Percentiles rank a stretch among this genome's conserved stretches.
Evolutionary conservation across 352 stramenopile species (phyloP).

Genomic region (Globisporangium middletonii): DNA sequence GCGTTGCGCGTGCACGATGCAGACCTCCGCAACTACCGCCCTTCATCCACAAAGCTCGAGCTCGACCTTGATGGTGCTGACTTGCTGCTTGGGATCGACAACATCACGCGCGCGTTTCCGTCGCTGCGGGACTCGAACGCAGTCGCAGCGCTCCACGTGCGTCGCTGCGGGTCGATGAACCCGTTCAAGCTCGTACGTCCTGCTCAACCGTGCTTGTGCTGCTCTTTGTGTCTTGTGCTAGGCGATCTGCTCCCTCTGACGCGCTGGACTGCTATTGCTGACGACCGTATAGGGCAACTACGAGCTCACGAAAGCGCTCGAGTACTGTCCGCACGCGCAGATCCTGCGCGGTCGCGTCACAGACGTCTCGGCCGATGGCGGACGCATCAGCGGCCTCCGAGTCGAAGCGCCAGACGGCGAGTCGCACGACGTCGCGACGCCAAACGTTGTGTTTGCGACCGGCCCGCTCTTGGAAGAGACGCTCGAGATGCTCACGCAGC

Average conservation of each 20-base stretch:
- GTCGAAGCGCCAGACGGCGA: slow-evolving; percentile 46
- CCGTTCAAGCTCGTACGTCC: slow-evolving; percentile 48
- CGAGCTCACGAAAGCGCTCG: slow-evolving; percentile 53
- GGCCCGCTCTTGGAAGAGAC: slow-evolving; percentile 64
- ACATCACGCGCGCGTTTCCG: slow-evolving; percentile 46
- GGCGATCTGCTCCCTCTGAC: not conserved
- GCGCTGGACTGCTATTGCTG: not conserved
- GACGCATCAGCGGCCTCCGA: slow-evolving; percentile 48
- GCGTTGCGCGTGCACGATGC: slow-evolving; percentile 40
- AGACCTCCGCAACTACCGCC: slow-evolving; percentile 34
- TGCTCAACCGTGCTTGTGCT: too few relatives aligned
- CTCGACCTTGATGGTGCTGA: slow-evolving; percentile 63
- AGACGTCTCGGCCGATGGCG: slow-evolving; percentile 43
- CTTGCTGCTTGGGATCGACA: slow-evolving; percentile 59
- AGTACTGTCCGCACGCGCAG: slow-evolving; percentile 55
- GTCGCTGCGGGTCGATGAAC: slow-evolving; percentile 63
- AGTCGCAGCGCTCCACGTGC: slow-evolving; percentile 56
- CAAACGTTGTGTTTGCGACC: slow-evolving; percentile 65
- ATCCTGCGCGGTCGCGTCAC: slow-evolving; percentile 55
- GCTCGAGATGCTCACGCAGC: slow-evolving; percentile 48
- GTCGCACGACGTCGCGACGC: slow-evolving; percentile 47
- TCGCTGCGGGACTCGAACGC: slow-evolving; percentile 53
- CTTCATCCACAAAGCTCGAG: slow-evolving; percentile 36
- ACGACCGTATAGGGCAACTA: slow-evolving; percentile 28
- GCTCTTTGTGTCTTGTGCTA: too few relatives aligned